These are phyloP conservation scores for Omphalotus olearius DNA, from an alignment of 1,284 basidiomycete species.

Conservation along the genomic window DNA sequence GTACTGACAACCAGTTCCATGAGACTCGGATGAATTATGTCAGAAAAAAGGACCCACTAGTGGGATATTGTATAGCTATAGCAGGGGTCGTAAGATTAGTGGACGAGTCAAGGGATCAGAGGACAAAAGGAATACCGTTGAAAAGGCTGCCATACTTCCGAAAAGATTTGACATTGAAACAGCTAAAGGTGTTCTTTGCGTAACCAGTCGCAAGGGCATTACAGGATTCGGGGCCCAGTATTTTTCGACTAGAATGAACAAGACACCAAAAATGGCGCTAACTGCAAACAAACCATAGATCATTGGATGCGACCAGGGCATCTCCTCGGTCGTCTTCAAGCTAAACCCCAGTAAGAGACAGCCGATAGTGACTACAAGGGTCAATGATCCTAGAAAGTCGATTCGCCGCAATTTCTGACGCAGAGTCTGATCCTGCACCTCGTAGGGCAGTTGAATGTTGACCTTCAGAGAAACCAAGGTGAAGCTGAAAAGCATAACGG, in stretches of 20 bases:
- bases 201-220: constrained; percentile 78
- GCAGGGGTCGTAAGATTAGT: constrained; percentile 12
- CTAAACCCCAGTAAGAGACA: constrained; percentile 74
- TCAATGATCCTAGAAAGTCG: constrained; percentile 79
- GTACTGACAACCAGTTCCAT: constrained; percentile 41
- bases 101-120: constrained; percentile 8
- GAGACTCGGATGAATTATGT: constrained; percentile 13
- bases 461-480: constrained; percentile 71
- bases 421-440: constrained; percentile 53
- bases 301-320: constrained; percentile 70
- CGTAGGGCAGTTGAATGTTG: constrained; percentile 58
- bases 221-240: constrained; percentile 75
- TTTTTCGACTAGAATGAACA: constrained; percentile 75
- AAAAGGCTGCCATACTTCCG: constrained; percentile 72
- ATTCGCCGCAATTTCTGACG: constrained; percentile 71
- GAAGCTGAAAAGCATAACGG: constrained; percentile 68
- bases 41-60: constrained; percentile 43
- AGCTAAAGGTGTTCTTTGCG: constrained; percentile 71
- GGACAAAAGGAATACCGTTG: constrained; percentile 55
- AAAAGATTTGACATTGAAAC: constrained; percentile 81
- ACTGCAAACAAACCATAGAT: constrained; percentile 62
- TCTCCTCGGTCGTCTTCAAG: constrained; percentile 77
- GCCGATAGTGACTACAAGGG: constrained; percentile 73
- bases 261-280: constrained; percentile 47
- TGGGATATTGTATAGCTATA: constrained; percentile 81